Evolutionary conservation across 768 basidiomycete species (phyloP), one percentile per base, ranked within the genome.

Genomic region (Pseudohyphozyma bogoriensis): DNA sequence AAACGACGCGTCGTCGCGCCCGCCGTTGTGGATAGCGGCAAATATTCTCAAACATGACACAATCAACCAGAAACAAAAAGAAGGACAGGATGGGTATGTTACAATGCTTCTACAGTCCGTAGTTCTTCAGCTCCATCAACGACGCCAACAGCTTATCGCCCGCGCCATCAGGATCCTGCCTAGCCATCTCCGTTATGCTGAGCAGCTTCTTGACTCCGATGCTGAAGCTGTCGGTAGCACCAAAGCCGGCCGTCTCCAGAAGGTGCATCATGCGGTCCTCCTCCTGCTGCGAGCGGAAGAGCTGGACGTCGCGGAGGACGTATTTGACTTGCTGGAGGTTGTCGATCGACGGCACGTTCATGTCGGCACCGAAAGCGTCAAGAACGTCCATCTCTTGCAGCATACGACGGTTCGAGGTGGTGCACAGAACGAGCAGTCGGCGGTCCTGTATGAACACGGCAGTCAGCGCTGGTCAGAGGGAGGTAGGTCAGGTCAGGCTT

Each of bases 181-280:
- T 80, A 51, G 92, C 88, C 92, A 95, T 96, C 79, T 99, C 95
- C 24, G 92, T 79, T 57, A 87, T 79, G 61, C 84, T 89, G 71
- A 99, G 73, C 73, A 99, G 70, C 75, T 87, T 91, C 82, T 97
- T 97, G 70, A 99, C 83, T 0, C 95, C 95, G 50, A 97, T 85
- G 64, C 85, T 82, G 67, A 91, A 66, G 55, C 77, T 76, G n/a
- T 78, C 78, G 10, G 74, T 74, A 22, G 75, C 70, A 15, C 79
- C 81, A 62, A 92, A 83, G 15, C 87, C 88, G 2, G 88, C 86
- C 57, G 87, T 82, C 29, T 79, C 75, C 42, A 96, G 76, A 77
- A 85, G 82, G 36, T 71, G 74, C 60, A 91, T 77, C 1, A 85
- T 83, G 15, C 78, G 75, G 32, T 77, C 73, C 28, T 80, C 77